phyloP scores from a whole-genome alignment of 73 alveolate species.

The Paramecium caudatum region DNA sequence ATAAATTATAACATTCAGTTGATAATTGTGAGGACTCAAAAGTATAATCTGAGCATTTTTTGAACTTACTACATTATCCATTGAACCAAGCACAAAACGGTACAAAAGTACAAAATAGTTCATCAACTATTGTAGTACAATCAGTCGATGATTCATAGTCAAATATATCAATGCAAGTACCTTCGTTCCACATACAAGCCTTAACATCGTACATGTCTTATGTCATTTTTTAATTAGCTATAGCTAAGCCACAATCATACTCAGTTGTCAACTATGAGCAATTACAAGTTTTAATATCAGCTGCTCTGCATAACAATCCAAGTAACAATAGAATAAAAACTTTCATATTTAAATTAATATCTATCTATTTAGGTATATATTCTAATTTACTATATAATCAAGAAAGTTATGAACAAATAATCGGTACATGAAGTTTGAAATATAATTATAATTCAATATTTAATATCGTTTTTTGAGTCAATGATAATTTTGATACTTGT shows the following conservation, averaged over 20 bases:
- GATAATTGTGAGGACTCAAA: neutral
- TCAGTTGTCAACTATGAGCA: neutral
- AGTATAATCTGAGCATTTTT: neutral
- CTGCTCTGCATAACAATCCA: too few relatives aligned
- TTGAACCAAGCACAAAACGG: constrained; percentile 14
- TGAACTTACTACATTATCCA: neutral
- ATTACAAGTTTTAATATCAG: neutral
- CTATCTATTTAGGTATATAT: too few relatives aligned
- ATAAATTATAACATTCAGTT: neutral
- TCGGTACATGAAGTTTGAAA: too few relatives aligned
- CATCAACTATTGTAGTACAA: too few relatives aligned
- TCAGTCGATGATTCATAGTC: too few relatives aligned
- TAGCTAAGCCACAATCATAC: neutral
- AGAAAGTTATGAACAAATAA: too few relatives aligned
- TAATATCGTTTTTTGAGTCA: constrained; percentile 11
- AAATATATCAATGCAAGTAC: neutral
- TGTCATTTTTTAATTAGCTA: neutral
- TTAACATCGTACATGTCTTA: neutral
- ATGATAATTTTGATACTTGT: constrained; percentile 47
- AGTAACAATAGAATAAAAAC: too few relatives aligned
- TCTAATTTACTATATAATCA: too few relatives aligned
- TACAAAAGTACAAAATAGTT: neutral
- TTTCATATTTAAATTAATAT: too few relatives aligned
- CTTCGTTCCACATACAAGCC: neutral
- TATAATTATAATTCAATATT: too few relatives aligned